Evolutionary conservation across 805 yeast species (phyloP).

Genomic region (Wickerhamiella brachini): DNA sequence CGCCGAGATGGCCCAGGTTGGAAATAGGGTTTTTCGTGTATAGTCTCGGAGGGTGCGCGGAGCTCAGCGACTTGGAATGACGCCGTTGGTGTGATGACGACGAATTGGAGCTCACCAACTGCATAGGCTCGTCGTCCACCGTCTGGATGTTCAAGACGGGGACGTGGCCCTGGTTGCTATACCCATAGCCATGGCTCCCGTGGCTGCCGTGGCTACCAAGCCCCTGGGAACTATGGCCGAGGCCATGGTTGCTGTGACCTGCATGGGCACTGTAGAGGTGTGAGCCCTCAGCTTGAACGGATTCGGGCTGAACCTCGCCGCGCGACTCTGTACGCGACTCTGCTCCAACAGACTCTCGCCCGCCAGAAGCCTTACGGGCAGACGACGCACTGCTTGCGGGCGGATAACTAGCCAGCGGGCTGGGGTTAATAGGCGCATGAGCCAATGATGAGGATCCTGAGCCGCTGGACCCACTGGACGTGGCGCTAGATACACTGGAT

Average conservation of each 20-base stretch:
- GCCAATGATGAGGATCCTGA: neutral
- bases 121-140: conserved; percentile 1
- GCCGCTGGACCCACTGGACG: neutral
- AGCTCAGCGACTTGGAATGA: conserved; percentile 8
- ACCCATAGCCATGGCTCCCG: neutral
- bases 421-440: neutral
- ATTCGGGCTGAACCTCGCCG: no score
- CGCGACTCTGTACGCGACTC: no score
- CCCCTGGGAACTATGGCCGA: no score
- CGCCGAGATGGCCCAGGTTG: neutral
- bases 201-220: neutral
- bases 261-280: no score
- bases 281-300: no score
- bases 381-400: neutral
- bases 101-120: neutral
- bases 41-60: conserved; percentile 6
- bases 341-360: neutral
- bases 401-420: no score
- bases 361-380: neutral
- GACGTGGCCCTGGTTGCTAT: neutral
- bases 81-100: conserved; percentile 2
- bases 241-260: no score
- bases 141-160: neutral
- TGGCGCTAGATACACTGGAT: neutral
- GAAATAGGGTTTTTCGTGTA: conserved; percentile 1